Conservation (phyloP, 805 yeast genomes). For the Ogataea thermomethanolica region DNA sequence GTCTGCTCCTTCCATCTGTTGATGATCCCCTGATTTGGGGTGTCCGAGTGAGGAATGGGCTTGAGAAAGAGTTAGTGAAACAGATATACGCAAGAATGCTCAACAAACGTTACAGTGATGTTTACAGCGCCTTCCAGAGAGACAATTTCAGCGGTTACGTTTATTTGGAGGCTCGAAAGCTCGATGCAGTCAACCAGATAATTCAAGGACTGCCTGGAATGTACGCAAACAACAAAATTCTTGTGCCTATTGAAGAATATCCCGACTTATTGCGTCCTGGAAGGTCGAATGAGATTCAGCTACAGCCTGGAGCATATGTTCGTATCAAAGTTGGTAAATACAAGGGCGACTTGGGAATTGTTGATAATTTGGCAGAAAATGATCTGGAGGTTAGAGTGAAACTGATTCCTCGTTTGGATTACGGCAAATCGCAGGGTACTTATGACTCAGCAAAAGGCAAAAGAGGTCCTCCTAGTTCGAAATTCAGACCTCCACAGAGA, state of each 20-base stretch:
- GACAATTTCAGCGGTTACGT: constrained; percentile 90
- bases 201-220: constrained; percentile 87
- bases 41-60: constrained; percentile 87
- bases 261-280: constrained; percentile 90
- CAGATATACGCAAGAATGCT: constrained; percentile 80
- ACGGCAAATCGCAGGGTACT: constrained; percentile 54
- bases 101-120: constrained; percentile 74
- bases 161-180: constrained; percentile 90
- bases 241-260: constrained; percentile 94
- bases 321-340: constrained; percentile 88
- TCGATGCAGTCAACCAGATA: constrained; percentile 87
- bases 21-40: constrained; percentile 97
- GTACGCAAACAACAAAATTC: constrained; percentile 62
- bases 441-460: constrained; percentile 33
- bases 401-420: constrained; percentile 89
- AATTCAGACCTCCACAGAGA: constrained; percentile 78
- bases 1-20: constrained; percentile 89
- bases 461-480: constrained; percentile 48
- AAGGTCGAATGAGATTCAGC: constrained; percentile 79
- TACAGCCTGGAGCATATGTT: constrained; percentile 90
- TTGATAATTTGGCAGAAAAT: constrained; percentile 88
- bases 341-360: constrained; percentile 88
- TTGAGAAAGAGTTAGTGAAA: constrained; percentile 86
- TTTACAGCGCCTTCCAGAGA: constrained; percentile 88
- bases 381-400: constrained; percentile 94